phyloP scores from a whole-genome alignment of 352 stramenopile genomes.

The Phytophthora lateralis region DNA sequence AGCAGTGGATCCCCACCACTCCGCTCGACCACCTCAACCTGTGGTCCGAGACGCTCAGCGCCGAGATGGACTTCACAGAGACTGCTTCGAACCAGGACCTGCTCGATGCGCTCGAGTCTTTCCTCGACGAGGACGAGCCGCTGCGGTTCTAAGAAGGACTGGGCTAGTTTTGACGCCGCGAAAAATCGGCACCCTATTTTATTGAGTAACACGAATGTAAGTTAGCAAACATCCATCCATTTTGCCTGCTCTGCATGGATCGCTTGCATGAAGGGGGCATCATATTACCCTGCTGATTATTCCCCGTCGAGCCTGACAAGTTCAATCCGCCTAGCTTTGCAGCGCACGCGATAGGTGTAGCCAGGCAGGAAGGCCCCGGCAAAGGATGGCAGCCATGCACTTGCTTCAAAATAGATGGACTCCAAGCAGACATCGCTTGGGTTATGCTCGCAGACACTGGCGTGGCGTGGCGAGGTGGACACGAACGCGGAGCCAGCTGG shows the following conservation, averaged over 20 bases:
- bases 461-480: constrained; percentile 13
- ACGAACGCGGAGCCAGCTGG: constrained; percentile 26
- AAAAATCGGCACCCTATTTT: constrained; percentile 26
- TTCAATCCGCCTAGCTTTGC: constrained; percentile 11
- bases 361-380: too few relatives aligned
- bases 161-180: constrained; percentile 5
- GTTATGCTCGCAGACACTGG: background rate
- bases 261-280: constrained; percentile 6
- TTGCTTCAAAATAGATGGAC: background rate
- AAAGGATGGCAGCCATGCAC: background rate
- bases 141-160: constrained; percentile 19
- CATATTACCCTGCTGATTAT: constrained; percentile 17
- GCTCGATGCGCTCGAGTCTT: constrained; percentile 43
- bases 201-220: constrained; percentile 27
- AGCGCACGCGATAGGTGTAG: constrained; percentile 16
- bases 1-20: constrained; percentile 21
- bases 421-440: constrained; percentile 3
- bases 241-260: background rate
- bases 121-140: constrained; percentile 42
- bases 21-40: constrained; percentile 20
- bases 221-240: constrained; percentile 16
- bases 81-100: constrained; percentile 34
- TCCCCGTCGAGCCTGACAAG: constrained; percentile 11
- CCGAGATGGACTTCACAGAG: constrained; percentile 19
- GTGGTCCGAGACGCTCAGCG: constrained; percentile 26